Percentiles rank a stretch among this genome's conserved stretches.
phyloP scores from a whole-genome alignment of 2,329 filamentous ascomycete genomes.

The Ophiognomonia clavigignenti-juglandacearum region DNA sequence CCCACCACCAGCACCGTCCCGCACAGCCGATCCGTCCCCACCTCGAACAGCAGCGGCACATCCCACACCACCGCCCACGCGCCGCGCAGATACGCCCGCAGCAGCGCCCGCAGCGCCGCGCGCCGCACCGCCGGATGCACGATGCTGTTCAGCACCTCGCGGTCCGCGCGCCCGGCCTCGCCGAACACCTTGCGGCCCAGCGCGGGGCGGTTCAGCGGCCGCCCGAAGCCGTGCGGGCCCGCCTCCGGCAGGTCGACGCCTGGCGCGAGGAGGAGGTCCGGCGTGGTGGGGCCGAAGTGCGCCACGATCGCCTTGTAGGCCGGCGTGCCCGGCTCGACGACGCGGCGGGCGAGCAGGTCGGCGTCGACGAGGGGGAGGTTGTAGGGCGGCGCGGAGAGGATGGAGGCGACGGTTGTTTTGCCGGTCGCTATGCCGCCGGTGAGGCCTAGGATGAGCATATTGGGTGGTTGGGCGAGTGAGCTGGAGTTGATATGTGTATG shows the following conservation, averaged over 20 bases:
- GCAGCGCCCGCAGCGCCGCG: constrained; percentile 73
- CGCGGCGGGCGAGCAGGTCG: constrained; percentile 84
- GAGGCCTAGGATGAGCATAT: constrained; percentile 93
- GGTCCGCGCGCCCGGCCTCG: constrained; percentile 63
- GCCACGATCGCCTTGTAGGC: constrained; percentile 79
- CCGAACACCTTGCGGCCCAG: constrained; percentile 87
- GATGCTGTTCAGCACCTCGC: constrained; percentile 78
- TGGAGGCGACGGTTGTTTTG: constrained; percentile 88
- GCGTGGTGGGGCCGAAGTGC: constrained; percentile 77
- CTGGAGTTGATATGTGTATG: not conserved
- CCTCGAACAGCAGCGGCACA: constrained; percentile 88
- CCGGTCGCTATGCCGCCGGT: constrained; percentile 97
- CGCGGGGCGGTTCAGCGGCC: constrained; percentile 79
- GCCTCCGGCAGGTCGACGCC: constrained; percentile 46
- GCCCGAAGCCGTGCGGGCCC: constrained; percentile 56
- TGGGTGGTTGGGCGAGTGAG: constrained; percentile 3
- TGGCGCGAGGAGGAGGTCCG: constrained; percentile 70
- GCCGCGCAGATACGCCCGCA: constrained; percentile 68
- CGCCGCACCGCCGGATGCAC: constrained; percentile 85
- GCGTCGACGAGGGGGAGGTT: constrained; percentile 89
- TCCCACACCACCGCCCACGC: constrained; percentile 94
- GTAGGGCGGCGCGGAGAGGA: constrained; percentile 77
- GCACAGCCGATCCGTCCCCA: constrained; percentile 77
- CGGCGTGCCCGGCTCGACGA: constrained; percentile 85
- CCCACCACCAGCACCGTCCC: constrained; percentile 84